Evolutionary conservation across 2,329 filamentous ascomycete genomes (phyloP).

Genomic region (Trichoderma gracile): DNA sequence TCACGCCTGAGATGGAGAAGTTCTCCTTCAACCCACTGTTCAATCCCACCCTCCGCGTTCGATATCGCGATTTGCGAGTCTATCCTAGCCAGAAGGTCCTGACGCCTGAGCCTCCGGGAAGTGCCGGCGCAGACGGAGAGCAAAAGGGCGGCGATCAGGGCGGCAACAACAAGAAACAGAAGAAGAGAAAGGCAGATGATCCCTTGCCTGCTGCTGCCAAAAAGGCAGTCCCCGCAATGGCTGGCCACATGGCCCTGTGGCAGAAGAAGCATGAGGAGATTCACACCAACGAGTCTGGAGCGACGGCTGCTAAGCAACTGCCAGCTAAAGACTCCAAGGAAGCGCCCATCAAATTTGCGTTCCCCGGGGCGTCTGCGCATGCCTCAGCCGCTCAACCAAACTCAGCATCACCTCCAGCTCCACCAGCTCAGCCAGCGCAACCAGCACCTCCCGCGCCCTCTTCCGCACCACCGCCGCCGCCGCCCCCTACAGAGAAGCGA

Average conservation of each 20-base stretch:
- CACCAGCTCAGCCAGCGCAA: slow-evolving; percentile 5
- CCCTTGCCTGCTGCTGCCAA: slow-evolving; percentile 37
- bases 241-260: slow-evolving; percentile 48
- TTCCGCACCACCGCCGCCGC: slow-evolving; percentile 11
- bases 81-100: slow-evolving; percentile 68
- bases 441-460: slow-evolving; percentile 28
- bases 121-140: slow-evolving; percentile 30
- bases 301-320: background rate
- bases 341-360: slow-evolving; percentile 38
- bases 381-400: slow-evolving; percentile 21
- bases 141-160: slow-evolving; percentile 32
- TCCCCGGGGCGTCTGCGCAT: slow-evolving; percentile 33
- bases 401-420: slow-evolving; percentile 23
- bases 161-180: slow-evolving; percentile 44
- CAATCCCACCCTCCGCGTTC: slow-evolving; percentile 66
- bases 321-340: slow-evolving; percentile 17
- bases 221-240: slow-evolving; percentile 43
- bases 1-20: slow-evolving; percentile 55
- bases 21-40: slow-evolving; percentile 71
- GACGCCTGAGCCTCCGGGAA: slow-evolving; percentile 51
- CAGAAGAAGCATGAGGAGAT: slow-evolving; percentile 48
- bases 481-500: slow-evolving; percentile 27
- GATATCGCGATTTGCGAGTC: slow-evolving; percentile 74
- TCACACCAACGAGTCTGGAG: slow-evolving; percentile 30
- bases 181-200: slow-evolving; percentile 57